These are phyloP conservation scores for Glarea lozoyensis DNA, from an alignment of 495 filamentous ascomycete species.

Conservation along the genomic window DNA sequence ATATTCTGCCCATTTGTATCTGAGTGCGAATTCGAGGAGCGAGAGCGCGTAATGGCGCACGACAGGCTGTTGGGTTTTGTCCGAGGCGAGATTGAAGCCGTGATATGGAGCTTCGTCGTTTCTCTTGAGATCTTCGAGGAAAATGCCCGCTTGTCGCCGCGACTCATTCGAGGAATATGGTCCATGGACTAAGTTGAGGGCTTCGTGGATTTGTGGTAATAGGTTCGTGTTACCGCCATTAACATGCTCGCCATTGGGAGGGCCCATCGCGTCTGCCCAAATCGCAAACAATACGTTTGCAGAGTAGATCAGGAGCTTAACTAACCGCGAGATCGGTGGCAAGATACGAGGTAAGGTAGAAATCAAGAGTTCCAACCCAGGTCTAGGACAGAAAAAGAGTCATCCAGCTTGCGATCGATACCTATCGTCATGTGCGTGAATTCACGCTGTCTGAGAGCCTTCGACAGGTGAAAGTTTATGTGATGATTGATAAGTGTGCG, in stretches of 20 bases:
- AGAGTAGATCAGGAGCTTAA: background rate
- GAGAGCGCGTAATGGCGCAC: constrained; percentile 92
- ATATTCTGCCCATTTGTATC: constrained; percentile 70
- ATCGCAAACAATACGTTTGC: constrained; percentile 15
- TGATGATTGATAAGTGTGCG: no score
- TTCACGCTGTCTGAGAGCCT: background rate
- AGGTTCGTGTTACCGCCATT: constrained; percentile 16
- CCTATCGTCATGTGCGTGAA: constrained; percentile 10
- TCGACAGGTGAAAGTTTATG: no score
- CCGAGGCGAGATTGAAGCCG: constrained; percentile 76
- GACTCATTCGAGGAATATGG: constrained; percentile 72
- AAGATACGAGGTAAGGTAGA: no score
- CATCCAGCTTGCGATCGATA: constrained; percentile 10
- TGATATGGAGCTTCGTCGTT: constrained; percentile 68
- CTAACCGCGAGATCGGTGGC: no score
- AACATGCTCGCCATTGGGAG: background rate
- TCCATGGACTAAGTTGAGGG: constrained; percentile 77
- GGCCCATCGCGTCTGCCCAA: background rate
- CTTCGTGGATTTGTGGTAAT: constrained; percentile 56
- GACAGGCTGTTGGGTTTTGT: constrained; percentile 59
- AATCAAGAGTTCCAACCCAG: background rate
- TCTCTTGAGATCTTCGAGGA: constrained; percentile 75
- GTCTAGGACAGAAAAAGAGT: constrained; percentile 3
- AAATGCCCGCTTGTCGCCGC: constrained; percentile 73
- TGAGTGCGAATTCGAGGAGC: constrained; percentile 78